Base-by-base conservation (phyloP, 2,329 filamentous ascomycete genomes). In the Fusarium guadeloupense region DNA sequence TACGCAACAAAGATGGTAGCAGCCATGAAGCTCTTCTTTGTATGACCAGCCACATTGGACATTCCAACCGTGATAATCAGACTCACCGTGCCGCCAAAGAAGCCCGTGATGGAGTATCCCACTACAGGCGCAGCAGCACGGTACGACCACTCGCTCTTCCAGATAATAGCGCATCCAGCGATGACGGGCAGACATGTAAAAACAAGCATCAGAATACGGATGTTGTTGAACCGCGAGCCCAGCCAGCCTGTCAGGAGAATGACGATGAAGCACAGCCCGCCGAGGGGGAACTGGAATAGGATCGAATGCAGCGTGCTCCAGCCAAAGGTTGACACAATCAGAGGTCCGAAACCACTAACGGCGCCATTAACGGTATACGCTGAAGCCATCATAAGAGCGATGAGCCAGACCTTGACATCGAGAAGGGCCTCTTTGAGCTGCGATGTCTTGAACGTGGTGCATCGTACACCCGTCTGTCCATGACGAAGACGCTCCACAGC, bases 11-110 rank as follows among this genome's bases (percentile, higher is more conserved):
- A 93, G 2, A 91, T 88, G 0, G 87, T 86, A 0, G 87, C 86
- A 0, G 89, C 88, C 81, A 90, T 91, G 67, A 89, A 87, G 61
- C 86, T 89, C 79, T 92, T 92, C 77, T 93, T 93, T 0, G 89
- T 92, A 20, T 89, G 84, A 0, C 90, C 90, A 0, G 89, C 89
- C 0, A 92, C 88, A 62, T 93, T 93, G 10, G 85, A 84, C 80
- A 82, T 82, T 28, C 80, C 80, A 6, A 84, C 59, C 0, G 80
- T 80, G 60, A 85, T 81, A 46, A 79, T 77, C 35, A 84, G 76
- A 37, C 85, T 88, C 1, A 90, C 89, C 0, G 90, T 88, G 0
- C 85, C 86, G 1, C 89, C 89, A 62, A 92, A 92, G 62, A 88
- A 90, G 0, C 89, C 89, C 3, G 88, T 89, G 30, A 93, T 82